Base-by-base conservation (phyloP, 129 eudicot species). In the Tagetes erecta region DNA sequence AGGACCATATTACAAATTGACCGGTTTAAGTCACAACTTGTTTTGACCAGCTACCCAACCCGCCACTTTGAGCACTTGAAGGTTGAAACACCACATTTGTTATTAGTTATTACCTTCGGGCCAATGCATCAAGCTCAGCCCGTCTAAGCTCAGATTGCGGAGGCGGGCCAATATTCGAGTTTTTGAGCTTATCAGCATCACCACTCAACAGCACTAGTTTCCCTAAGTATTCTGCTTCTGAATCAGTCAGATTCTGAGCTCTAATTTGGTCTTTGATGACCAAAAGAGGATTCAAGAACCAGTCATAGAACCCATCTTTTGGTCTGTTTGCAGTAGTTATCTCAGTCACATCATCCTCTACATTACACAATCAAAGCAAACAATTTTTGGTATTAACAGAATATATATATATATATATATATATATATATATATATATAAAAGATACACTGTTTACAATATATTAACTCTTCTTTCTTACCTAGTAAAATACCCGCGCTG, bases 221-320 rank as follows among this genome's bases (percentile, higher is more conserved):
- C 7, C 90, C 94, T 62, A 92, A 82, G 77, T 92, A 89, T 39
- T 76, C 88, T 66, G 90, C 98, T 75, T 89, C 96, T 3, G 55
- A 72, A 53, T 88, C 88, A 5, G 89, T 76, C 67, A 92, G 83
- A 56, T 92, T 84, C 51, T 87, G 86, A 46, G 95, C 92, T 86
- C 65, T 87, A 38, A 92, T 87, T 67, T 92, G 98, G 64, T 92
- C 98, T 80, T 87, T 92, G 14, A 92, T 84, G 74, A 92, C 85
- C 88, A 92, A 67, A n/a, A 92, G 89, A 4, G 98, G 98, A 70
- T 84, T 92, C 68, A 92, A 70, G 77, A 87, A 92, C 98, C 96
- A 89, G 27, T 92, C 98, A 47, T 85, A 92, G 70, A 92, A 85
- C 64, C 84, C 75, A 47, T 92, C 98, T 79, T 80, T 89, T 2